A percentile compares a stretch with the other conserved stretches of the same genome.
phyloP scores from a whole-genome alignment of 1,284 basidiomycete species.

The Trichosporon inkin region DNA sequence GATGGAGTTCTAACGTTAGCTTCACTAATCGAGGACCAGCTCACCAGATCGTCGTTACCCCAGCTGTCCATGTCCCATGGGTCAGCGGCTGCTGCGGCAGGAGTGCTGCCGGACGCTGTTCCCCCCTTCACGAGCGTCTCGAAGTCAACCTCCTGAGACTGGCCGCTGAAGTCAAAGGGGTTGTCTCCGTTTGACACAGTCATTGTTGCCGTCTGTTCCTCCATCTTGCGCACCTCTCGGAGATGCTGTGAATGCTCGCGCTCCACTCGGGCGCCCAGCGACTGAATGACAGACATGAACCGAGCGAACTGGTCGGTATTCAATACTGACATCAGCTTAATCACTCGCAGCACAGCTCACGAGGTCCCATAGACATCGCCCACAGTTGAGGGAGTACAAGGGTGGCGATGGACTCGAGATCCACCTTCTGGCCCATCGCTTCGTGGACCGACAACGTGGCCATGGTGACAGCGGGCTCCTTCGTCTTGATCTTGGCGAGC shows the following conservation, averaged over 20 bases:
- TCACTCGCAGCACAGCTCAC: slow-evolving; percentile 56
- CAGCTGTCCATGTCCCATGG: slow-evolving; percentile 46
- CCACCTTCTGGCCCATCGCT: slow-evolving; percentile 92
- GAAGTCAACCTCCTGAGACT: slow-evolving; percentile 46
- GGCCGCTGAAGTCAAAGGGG: slow-evolving; percentile 27
- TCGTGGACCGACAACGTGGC: slow-evolving; percentile 91
- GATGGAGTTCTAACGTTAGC: slow-evolving; percentile 18
- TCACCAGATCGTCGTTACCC: slow-evolving; percentile 34
- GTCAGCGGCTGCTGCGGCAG: slow-evolving; percentile 20
- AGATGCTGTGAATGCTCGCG: slow-evolving; percentile 50
- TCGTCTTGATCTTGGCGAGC: slow-evolving; percentile 90
- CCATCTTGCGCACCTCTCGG: slow-evolving; percentile 47
- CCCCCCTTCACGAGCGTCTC: slow-evolving; percentile 47
- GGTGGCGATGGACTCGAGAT: slow-evolving; percentile 89
- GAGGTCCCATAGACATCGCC: slow-evolving; percentile 93
- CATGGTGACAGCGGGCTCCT: slow-evolving; percentile 90
- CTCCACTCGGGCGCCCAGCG: slow-evolving; percentile 48
- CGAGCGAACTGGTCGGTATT: slow-evolving; percentile 86
- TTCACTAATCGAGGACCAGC: background rate
- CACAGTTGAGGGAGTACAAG: slow-evolving; percentile 89
- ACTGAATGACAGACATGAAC: slow-evolving; percentile 64
- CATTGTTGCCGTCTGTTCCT: slow-evolving; percentile 40
- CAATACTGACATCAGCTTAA: slow-evolving; percentile 57
- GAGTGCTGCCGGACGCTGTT: background rate
- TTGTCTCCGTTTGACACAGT: slow-evolving; percentile 22